phyloP scores from a whole-genome alignment of 1,284 basidiomycete genomes.

The Porodaedalea pini region DNA sequence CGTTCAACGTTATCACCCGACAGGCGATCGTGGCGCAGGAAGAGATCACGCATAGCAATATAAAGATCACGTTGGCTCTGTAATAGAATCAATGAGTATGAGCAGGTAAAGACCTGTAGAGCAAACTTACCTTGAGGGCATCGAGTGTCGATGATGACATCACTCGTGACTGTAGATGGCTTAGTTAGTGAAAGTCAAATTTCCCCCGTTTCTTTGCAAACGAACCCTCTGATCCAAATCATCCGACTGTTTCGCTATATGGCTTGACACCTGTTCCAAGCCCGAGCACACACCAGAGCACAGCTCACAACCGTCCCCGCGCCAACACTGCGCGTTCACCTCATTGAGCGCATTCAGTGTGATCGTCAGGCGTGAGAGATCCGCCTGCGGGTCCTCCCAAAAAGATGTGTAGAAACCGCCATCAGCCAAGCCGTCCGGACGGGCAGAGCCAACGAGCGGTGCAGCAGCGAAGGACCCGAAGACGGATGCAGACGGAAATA shows the following conservation, averaged over 20 bases:
- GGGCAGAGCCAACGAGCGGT: conserved; percentile 20
- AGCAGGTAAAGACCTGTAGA: background rate
- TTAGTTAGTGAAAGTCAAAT: background rate
- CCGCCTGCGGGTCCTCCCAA: conserved; percentile 52
- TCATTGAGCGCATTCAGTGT: conserved; percentile 78
- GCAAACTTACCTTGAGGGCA: conserved; percentile 57
- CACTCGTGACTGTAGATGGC: conserved; percentile 45
- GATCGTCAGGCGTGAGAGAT: conserved; percentile 77
- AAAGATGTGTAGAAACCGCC: conserved; percentile 21
- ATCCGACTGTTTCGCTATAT: conserved; percentile 74
- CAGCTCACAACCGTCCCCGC: conserved; percentile 76
- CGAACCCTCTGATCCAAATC: conserved; percentile 75
- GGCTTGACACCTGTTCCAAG: conserved; percentile 61
- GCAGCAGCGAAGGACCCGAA: conserved; percentile 25
- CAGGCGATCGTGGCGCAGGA: conserved; percentile 77
- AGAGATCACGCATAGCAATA: conserved; percentile 78
- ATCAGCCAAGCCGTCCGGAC: conserved; percentile 20
- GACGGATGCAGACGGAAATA: conserved; percentile 23
- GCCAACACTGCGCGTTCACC: conserved; percentile 72
- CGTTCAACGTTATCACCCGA: conserved; percentile 84
- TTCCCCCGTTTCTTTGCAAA: conserved; percentile 16
- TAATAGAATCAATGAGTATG: background rate
- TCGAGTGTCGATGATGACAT: conserved; percentile 68
- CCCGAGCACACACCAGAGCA: conserved; percentile 78
- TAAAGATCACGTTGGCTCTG: conserved; percentile 86